Conservation (phyloP, 2,329 filamentous ascomycete genomes). For the Cladophialophora yegresii region DNA sequence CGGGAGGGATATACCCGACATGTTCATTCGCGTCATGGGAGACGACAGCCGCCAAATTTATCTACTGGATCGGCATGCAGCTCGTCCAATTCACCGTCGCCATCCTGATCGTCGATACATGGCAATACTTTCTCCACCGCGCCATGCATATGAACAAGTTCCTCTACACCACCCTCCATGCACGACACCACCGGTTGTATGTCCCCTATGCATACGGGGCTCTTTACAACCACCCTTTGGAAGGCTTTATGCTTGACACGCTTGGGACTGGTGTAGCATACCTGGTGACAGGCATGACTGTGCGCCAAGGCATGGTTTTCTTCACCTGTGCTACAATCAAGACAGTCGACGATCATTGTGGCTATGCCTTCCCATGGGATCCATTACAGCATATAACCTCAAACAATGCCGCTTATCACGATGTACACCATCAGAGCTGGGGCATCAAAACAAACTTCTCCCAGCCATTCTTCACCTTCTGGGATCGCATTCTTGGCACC, state of each 20-base stretch:
- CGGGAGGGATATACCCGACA: conserved; percentile 74
- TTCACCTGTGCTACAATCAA: conserved; percentile 89
- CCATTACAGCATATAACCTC: conserved; percentile 86
- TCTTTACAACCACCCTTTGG: conserved; percentile 92
- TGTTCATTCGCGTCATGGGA: conserved; percentile 86
- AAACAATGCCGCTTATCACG: conserved; percentile 96
- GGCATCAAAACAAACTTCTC: conserved; percentile 75
- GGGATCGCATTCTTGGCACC: conserved; percentile 81
- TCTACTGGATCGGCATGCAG: conserved; percentile 80
- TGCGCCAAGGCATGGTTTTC: conserved; percentile 83
- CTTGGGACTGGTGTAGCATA: conserved; percentile 82
- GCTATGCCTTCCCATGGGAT: conserved; percentile 93
- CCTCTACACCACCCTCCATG: conserved; percentile 83
- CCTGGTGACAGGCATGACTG: conserved; percentile 77
- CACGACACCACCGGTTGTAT: conserved; percentile 92
- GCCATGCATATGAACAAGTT: conserved; percentile 97
- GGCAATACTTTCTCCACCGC: conserved; percentile 97
- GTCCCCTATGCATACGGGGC: conserved; percentile 97
- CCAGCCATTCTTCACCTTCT: conserved; percentile 77
- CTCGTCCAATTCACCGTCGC: conserved; percentile 74
- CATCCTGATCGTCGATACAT: conserved; percentile 81
- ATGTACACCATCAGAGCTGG: conserved; percentile 98
- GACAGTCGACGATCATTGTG: conserved; percentile 96
- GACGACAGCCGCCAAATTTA: conserved; percentile 67
- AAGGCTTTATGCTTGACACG: conserved; percentile 92